A percentile compares a stretch with the other conserved stretches of the same genome.
These are phyloP conservation scores for Primulina eburnea DNA, from an alignment of 257 asterid species.

Conservation along the genomic window DNA sequence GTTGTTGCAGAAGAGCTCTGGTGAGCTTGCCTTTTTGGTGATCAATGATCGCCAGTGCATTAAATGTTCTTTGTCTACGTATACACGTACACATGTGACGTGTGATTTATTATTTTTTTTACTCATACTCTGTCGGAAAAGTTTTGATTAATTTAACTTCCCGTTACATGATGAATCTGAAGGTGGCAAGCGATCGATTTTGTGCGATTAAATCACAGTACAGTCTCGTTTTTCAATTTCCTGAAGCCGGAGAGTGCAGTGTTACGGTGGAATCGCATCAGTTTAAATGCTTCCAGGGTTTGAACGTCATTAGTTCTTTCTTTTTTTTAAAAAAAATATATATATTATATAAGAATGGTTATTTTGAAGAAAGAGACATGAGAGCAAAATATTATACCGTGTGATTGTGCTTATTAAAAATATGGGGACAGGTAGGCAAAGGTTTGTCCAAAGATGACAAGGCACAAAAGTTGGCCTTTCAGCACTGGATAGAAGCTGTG, in stretches of 20 bases:
- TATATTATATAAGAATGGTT: not conserved
- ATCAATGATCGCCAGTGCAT: not conserved
- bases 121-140: slow-evolving; percentile 19
- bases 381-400: slow-evolving; percentile 8
- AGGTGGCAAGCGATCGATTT: slow-evolving; percentile 93
- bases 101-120: slow-evolving; percentile 11
- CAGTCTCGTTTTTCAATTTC: slow-evolving; percentile 79
- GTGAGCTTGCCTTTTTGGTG: slow-evolving; percentile 28
- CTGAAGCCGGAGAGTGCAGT: slow-evolving; percentile 74
- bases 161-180: slow-evolving; percentile 26
- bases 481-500: slow-evolving; percentile 98
- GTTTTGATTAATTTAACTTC: slow-evolving; percentile 1
- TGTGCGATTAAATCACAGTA: slow-evolving; percentile 76
- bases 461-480: slow-evolving; percentile 90
- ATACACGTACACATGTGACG: not conserved
- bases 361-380: not conserved
- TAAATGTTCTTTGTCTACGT: not conserved
- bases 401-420: slow-evolving; percentile 24
- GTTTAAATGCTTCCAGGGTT: slow-evolving; percentile 83
- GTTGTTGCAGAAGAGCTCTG: slow-evolving; percentile 92
- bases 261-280: slow-evolving; percentile 80
- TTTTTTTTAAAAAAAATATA: not conserved
- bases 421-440: slow-evolving; percentile 75
- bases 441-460: slow-evolving; percentile 73
- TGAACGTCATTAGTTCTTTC: not conserved